Evolutionary conservation across 176 grass and related monocot genomes (phyloP).

Genomic region (Oryza punctata): DNA sequence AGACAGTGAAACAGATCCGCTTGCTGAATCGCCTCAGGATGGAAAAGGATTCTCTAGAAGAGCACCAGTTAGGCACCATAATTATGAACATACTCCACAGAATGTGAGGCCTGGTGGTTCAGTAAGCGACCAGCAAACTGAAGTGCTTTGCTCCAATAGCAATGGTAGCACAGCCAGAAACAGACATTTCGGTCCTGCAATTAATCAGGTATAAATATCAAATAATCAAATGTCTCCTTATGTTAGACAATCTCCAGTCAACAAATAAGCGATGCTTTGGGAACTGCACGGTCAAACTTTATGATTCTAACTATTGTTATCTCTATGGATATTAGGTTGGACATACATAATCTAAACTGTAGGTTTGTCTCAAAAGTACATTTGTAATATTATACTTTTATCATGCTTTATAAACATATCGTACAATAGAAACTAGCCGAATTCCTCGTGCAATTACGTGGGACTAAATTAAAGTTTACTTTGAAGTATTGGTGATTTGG

Average conservation of each 20-base stretch:
- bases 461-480: neutral
- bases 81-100: conserved; percentile 37
- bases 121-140: conserved; percentile 29
- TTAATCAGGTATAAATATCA: conserved; percentile 43
- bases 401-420: neutral
- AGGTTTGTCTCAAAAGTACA: neutral
- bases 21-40: conserved; percentile 30
- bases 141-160: conserved; percentile 45
- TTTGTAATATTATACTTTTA: neutral
- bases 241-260: neutral
- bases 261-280: neutral
- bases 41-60: conserved; percentile 36
- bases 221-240: conserved; percentile 21
- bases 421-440: neutral
- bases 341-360: neutral
- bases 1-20: conserved; percentile 47
- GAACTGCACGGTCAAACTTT: neutral
- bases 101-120: conserved; percentile 14
- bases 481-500: neutral
- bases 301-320: neutral
- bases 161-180: conserved; percentile 31
- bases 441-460: neutral
- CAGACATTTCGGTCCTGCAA: conserved; percentile 44
- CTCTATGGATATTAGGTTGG: neutral
- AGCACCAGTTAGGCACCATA: conserved; percentile 12